phyloP scores from a whole-genome alignment of 2,329 filamentous ascomycete species.

The Ophiostoma sp. region DNA sequence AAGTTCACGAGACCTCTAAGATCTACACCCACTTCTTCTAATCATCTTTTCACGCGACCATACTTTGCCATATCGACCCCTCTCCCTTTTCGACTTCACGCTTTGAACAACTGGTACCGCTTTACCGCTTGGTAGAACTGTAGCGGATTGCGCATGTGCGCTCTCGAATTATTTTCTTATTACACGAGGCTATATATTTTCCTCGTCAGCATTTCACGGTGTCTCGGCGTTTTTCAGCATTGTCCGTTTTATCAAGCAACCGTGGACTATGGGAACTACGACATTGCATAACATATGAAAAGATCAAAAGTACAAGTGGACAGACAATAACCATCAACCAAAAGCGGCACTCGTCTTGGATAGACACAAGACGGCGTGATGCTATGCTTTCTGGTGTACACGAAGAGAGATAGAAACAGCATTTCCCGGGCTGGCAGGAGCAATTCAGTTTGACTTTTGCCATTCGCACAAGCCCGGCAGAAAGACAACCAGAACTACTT shows the following conservation, averaged over 20 bases:
- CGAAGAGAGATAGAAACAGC: conserved; percentile 14
- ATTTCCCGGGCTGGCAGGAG: conserved; percentile 20
- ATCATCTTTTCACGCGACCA: conserved; percentile 33
- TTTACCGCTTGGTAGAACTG: neutral
- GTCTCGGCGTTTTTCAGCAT: conserved; percentile 14
- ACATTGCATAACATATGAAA: neutral
- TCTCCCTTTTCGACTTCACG: neutral
- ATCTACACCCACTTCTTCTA: conserved; percentile 99
- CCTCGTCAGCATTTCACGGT: conserved; percentile 8
- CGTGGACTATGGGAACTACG: neutral
- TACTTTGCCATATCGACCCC: neutral
- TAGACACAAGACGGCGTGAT: neutral
- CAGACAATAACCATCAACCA: neutral
- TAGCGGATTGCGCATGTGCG: neutral
- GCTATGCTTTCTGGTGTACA: neutral
- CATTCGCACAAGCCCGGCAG: neutral
- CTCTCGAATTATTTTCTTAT: neutral
- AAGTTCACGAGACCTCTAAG: conserved; percentile 97
- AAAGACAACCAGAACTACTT: conserved; percentile 15
- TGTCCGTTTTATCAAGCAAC: conserved; percentile 2
- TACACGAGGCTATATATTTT: neutral
- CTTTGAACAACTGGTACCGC: neutral
- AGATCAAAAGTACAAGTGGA: neutral
- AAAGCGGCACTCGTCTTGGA: neutral
- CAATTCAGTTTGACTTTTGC: conserved; percentile 27